Evolutionary conservation across 495 filamentous ascomycete genomes (phyloP).

Genomic region (Massariosphaeria phaeospora): DNA sequence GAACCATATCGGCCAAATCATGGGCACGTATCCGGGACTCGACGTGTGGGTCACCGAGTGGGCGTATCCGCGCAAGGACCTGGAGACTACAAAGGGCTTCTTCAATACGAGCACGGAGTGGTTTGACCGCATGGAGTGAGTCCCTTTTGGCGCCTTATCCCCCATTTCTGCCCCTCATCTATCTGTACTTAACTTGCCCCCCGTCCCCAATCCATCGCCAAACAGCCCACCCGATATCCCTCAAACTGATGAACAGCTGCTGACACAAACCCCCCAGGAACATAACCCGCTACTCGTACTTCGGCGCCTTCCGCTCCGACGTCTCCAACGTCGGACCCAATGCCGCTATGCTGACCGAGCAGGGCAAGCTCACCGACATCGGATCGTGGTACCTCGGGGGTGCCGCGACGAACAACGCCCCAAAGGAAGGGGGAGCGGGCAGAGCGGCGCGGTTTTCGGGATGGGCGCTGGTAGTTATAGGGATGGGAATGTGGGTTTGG

Average conservation of each 20-base stretch:
- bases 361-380: conserved; percentile 63
- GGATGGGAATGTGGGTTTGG: no score
- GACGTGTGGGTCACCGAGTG: conserved; percentile 73
- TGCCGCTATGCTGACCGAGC: conserved; percentile 57
- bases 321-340: conserved; percentile 67
- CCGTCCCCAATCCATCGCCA: no score
- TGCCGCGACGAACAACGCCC: conserved; percentile 45
- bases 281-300: conserved; percentile 64
- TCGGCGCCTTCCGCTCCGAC: conserved; percentile 63
- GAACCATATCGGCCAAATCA: conserved; percentile 60
- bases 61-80: conserved; percentile 46
- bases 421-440: conserved; percentile 22
- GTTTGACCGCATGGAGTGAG: conserved; percentile 55
- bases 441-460: not conserved
- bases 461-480: conserved; percentile 7
- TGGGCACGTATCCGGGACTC: conserved; percentile 54
- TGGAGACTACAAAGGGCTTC: conserved; percentile 56
- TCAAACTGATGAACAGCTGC: no score
- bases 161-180: not conserved
- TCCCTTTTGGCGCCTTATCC: conserved; percentile 11
- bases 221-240: no score
- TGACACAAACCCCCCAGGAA: no score
- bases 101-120: conserved; percentile 60
- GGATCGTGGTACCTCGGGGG: conserved; percentile 69
- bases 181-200: not conserved